Base-by-base conservation (phyloP, 129 eudicot species). In the Helichrysum umbraculigerum region DNA sequence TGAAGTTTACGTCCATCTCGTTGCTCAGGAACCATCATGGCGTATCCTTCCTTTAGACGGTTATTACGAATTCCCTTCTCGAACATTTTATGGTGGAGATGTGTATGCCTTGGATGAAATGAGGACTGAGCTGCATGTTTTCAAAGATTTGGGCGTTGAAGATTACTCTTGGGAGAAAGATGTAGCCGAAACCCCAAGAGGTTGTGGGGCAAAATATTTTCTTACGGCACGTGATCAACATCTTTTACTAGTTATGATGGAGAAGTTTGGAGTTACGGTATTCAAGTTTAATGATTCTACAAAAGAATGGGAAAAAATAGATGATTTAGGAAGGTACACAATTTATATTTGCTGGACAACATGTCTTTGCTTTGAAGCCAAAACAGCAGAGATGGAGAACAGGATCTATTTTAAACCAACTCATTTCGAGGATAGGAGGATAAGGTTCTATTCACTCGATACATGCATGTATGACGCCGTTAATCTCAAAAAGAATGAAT, bases 81-180 rank as follows among this genome's bases (percentile, higher is more conserved):
- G 14, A 47, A 47, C 16, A 8, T 47, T 47, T 47, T 47, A 2
- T 47, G 12, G 54, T 4, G 15, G 54, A 47, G 54, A 47, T 47
- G 4, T 47, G 3, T 47, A 47, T 47, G 54, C 15, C 54, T 47
- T 47, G 4, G 28, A 25, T 15, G 3, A 0, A 9, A 44, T 15
- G 17, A 47, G 16, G 54, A 8, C 28, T 7, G 15, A 47, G 15
- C 54, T 47, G 12, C 54, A 47, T 47, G 54, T 47, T 47, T 47
- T 47, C 54, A 47, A 47, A 47, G 54, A 47, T 86, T 42, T 81
- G 88, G 70, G 97, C 90, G 85, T 8, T 8, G 54, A 44, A 44
- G 54, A 44, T 44, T 15, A 8, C 54, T 44, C 54, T 44, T 15
- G 11, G 15, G 3, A 20, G 15, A 2, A 25, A 29, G 25, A 32